Percentiles rank a stretch among this genome's conserved stretches.
Evolutionary conservation across 352 stramenopile species (phyloP).

Genomic region (Globisporangium nunn): DNA sequence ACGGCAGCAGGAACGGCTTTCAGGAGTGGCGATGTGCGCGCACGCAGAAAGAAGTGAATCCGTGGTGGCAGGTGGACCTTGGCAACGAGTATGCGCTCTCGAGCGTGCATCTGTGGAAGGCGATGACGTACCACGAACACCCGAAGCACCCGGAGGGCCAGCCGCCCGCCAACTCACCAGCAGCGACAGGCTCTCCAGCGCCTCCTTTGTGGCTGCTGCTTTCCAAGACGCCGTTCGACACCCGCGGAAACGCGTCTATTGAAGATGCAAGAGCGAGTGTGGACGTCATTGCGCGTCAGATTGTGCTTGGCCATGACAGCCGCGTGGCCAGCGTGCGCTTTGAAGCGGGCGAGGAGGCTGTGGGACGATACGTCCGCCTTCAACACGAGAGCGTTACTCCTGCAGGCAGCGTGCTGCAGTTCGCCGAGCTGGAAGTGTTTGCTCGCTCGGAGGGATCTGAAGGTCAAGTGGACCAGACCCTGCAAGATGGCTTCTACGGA

Average conservation of each 20-base stretch:
- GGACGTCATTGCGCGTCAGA: neutral
- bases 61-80: constrained; percentile 75
- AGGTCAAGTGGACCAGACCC: constrained; percentile 1
- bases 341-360: neutral
- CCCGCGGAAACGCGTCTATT: neutral
- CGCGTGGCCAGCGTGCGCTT: constrained; percentile 19
- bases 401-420: constrained; percentile 31
- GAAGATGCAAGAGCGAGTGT: neutral
- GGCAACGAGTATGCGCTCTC: constrained; percentile 23
- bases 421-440: constrained; percentile 65
- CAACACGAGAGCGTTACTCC: constrained; percentile 31
- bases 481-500: constrained; percentile 60
- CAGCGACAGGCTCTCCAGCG: constrained; percentile 19
- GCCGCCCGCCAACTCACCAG: constrained; percentile 31
- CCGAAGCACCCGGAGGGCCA: constrained; percentile 29
- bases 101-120: constrained; percentile 59
- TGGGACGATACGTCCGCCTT: constrained; percentile 50
- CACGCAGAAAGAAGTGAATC: constrained; percentile 45
- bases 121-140: constrained; percentile 65
- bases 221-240: constrained; percentile 33
- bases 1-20: constrained; percentile 61
- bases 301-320: constrained; percentile 12
- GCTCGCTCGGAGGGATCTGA: neutral
- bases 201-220: constrained; percentile 51
- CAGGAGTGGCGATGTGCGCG: constrained; percentile 59